Base-by-base conservation (phyloP, 331 rosid species). In the Telfairia occidentalis region DNA sequence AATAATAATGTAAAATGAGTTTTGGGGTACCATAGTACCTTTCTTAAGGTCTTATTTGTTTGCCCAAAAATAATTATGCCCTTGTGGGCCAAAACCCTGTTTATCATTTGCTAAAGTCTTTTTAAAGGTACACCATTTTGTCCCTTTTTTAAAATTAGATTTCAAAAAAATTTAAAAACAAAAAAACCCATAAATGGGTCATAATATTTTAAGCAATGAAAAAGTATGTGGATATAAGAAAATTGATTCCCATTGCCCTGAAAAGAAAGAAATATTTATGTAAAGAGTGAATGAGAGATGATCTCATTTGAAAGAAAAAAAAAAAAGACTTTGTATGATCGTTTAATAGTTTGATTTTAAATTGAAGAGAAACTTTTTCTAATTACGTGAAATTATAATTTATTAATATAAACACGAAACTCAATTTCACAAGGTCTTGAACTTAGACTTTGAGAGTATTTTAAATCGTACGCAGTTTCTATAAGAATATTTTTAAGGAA, bases 11-110 rank as follows among this genome's bases (percentile, higher is more conserved):
- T 18, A 46, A 70, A 45, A 26, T 30, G 42, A 40, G 50, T 5
- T 65, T 65, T 70, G 54, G 53, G 74, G 74, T 69, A 43, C 55
- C 53, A 43, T 42, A 43, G 74, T 69, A 43, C 74, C 38, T 40
- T 12, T 69, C 55, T 69, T 43, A 69, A 69, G 38, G 55, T 43
- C 55, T 9, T 43, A 13, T 69, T 69, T 69, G 74, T 69, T 69
- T 69, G 37, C 57, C 54, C 1, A 18, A 11, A n/a, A 16, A 16
- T 70, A 67, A 70, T 70, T 24, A 43, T 69, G 21, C 28, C 71
- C 23, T 26, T 0, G 75, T 46, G 28, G 75, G n/a, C 75, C 75
- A 13, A 70, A 46, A 70, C 74, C 7, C 3, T 10, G 7, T 23
- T 67, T 43, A 40, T 26, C 38, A 70, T 26, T 70, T 43, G 55